Evolutionary conservation across 2,329 filamentous ascomycete genomes (phyloP), one percentile per base, ranked within the genome.

Genomic region (Stylonectria norvegica): DNA sequence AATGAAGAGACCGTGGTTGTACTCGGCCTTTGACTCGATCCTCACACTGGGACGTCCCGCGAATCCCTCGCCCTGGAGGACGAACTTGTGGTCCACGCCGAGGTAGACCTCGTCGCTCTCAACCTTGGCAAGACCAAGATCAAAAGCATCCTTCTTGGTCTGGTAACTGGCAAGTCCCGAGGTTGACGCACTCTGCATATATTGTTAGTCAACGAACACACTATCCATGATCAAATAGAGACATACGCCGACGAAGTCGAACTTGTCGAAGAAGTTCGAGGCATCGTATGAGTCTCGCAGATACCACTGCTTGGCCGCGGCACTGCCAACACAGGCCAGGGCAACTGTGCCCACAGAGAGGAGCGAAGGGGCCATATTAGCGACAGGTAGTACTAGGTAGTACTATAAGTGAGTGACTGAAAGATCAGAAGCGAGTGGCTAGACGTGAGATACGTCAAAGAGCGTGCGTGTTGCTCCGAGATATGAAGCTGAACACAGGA

Each of bases 1-100:
- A 30, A 89, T 78, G 54, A 89, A 75, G 19, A 89, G 76, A 18
- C 82, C 85, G 42, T 79, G 71, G 47, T 72, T 78, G 66, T 84
- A 89, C 5, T 63, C 59, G 34, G 72, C 71, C 42, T 73, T 80
- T 58, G 81, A 85, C 46, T 79, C 75, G 12, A 89, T 60, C 25
- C 85, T 75, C 20, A 89, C 78, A 50, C 81, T 85, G 47, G 63
- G 65, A 15, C 75, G 68, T 29, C 70, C 70, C 22, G 53, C 41
- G 36, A 60, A 54, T 5, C 38, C 40, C 34, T 35, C 31, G 5
- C 46, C 50, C 9, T 33, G 42, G 4, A 60, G 56, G n/a, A 45
- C 43, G 9, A 54, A 48, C 3, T 40, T 54, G 40, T 54, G 39
- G 43, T 73, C 66, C 28, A 66, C 61, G 15, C 66, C 65, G n/a